phyloP scores from a whole-genome alignment of 768 basidiomycete species.

The Clavulina sp. region DNA sequence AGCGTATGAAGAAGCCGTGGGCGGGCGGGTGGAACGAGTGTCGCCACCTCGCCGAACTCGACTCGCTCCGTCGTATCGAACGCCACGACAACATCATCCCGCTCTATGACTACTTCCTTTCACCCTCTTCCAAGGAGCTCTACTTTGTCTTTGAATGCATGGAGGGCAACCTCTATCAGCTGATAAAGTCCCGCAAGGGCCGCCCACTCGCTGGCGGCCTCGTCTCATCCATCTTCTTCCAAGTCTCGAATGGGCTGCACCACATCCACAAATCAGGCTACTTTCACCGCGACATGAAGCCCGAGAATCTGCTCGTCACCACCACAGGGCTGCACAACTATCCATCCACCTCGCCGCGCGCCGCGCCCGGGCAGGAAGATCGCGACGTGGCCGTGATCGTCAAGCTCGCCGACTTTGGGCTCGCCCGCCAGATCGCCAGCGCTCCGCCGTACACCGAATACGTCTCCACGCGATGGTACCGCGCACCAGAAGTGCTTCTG shows the following conservation, averaged over 20 bases:
- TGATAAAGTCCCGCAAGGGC: slow-evolving; percentile 92
- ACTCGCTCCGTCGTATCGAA: slow-evolving; percentile 89
- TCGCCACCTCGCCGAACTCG: slow-evolving; percentile 83
- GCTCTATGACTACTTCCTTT: slow-evolving; percentile 95
- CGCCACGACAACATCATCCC: slow-evolving; percentile 97
- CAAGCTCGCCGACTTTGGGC: slow-evolving; percentile 96
- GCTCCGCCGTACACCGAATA: slow-evolving; percentile 95
- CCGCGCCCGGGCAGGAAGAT: slow-evolving; percentile 43
- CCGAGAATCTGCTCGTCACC: slow-evolving; percentile 95
- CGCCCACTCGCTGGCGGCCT: slow-evolving; percentile 93
- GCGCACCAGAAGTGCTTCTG: slow-evolving; percentile 90
- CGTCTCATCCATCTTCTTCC: slow-evolving; percentile 84
- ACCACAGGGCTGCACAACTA: slow-evolving; percentile 94
- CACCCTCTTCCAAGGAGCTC: slow-evolving; percentile 88
- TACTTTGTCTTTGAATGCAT: slow-evolving; percentile 99
- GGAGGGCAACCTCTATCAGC: slow-evolving; percentile 99
- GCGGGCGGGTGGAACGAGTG: slow-evolving; percentile 98
- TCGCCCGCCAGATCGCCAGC: slow-evolving; percentile 78
- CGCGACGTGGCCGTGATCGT: slow-evolving; percentile 93
- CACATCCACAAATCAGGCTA: slow-evolving; percentile 89
- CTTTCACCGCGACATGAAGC: slow-evolving; percentile 99
- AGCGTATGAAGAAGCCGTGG: slow-evolving; percentile 96
- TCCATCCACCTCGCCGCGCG: slow-evolving; percentile 52
- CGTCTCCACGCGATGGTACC: slow-evolving; percentile 98
- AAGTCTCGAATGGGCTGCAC: slow-evolving; percentile 75